Conservation (phyloP, 2,329 filamentous ascomycete species). For the Cryphonectria nitschkei region DNA sequence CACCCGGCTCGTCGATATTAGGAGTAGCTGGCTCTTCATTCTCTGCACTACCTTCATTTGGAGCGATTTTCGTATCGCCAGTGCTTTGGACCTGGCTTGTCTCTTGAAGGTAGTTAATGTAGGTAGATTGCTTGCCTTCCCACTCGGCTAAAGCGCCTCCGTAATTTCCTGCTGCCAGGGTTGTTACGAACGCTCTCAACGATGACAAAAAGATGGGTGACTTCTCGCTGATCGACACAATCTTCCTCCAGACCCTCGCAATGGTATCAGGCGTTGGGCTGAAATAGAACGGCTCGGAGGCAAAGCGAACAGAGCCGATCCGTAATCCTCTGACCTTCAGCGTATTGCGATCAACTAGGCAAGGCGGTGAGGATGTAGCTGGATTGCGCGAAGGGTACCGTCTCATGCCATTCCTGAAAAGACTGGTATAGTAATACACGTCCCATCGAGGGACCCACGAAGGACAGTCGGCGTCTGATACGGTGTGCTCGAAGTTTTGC, state of each 20-base stretch:
- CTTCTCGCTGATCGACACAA: neutral
- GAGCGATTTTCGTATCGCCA: neutral
- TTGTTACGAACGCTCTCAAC: neutral
- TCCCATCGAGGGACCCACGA: slow-evolving; percentile 14
- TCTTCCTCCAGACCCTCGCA: neutral
- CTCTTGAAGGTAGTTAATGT: neutral
- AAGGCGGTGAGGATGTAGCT: neutral
- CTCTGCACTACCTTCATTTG: neutral
- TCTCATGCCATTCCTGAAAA: neutral
- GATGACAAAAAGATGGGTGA: neutral
- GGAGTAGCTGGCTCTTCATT: neutral
- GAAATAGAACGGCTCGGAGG: neutral
- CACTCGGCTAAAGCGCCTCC: neutral
- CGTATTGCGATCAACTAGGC: neutral
- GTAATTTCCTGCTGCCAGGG: neutral
- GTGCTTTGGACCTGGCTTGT: neutral
- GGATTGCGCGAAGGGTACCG: neutral
- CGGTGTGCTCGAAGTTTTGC: neutral
- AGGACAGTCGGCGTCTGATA: neutral
- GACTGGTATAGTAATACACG: neutral
- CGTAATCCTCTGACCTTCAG: neutral
- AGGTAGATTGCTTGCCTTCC: neutral
- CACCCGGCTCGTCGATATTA: neutral
- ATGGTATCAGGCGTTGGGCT: neutral
- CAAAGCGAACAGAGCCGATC: neutral